Percentiles rank a stretch among this genome's conserved stretches.
These are phyloP conservation scores for Phallus indusiatus DNA, from an alignment of 768 basidiomycete genomes.

Conservation along the genomic window DNA sequence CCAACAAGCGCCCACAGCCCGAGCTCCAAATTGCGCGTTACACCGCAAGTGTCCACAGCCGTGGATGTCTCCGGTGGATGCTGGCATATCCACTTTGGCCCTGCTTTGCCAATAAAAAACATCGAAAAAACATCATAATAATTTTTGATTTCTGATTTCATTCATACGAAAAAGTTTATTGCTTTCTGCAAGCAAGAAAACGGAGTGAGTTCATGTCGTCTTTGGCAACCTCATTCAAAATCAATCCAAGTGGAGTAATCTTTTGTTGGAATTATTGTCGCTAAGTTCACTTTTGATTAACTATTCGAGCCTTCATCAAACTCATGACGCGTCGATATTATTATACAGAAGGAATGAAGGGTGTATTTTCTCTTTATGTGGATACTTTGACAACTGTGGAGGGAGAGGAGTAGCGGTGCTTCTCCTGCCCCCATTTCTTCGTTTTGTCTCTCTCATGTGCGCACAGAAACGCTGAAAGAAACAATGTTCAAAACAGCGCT, in stretches of 20 bases:
- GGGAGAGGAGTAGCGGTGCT: too few relatives aligned
- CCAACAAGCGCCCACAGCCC: neutral
- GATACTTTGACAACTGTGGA: neutral
- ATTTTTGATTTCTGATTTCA: too few relatives aligned
- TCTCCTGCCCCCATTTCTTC: too few relatives aligned
- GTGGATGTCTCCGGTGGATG: neutral
- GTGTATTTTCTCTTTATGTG: too few relatives aligned
- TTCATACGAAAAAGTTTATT: too few relatives aligned
- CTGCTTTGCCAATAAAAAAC: too few relatives aligned
- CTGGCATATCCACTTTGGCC: neutral
- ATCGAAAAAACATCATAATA: too few relatives aligned
- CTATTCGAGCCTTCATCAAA: neutral
- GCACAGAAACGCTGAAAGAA: constrained; percentile 32
- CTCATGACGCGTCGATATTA: neutral
- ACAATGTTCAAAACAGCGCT: constrained; percentile 35
- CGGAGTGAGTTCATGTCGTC: too few relatives aligned
- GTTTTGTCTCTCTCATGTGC: neutral
- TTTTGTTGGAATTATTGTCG: neutral
- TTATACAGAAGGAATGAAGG: neutral
- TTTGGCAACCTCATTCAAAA: neutral
- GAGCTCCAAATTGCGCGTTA: neutral
- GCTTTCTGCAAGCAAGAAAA: too few relatives aligned
- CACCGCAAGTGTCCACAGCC: neutral
- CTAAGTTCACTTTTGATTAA: neutral
- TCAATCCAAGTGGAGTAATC: neutral